phyloP scores from a whole-genome alignment of 768 basidiomycete genomes.

The Suillus decipiens region DNA sequence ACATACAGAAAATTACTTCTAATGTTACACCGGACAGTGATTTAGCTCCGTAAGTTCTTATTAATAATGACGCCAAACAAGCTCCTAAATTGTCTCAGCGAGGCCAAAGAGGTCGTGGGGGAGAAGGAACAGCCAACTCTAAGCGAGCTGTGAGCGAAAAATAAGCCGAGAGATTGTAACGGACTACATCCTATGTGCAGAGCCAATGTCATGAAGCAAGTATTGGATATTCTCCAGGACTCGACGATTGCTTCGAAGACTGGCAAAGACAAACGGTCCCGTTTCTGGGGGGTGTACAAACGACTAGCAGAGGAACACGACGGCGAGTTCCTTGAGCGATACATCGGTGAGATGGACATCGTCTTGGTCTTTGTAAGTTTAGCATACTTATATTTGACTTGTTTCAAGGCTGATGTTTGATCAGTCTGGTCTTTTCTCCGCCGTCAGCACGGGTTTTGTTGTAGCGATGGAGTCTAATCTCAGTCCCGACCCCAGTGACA shows the following conservation, averaged over 20 bases:
- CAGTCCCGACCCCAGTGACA: conserved; percentile 13
- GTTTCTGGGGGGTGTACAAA: conserved; percentile 17
- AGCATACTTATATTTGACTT: neutral
- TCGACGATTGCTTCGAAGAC: neutral
- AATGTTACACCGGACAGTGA: neutral
- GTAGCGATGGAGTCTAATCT: conserved; percentile 13
- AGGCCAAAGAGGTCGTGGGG: neutral
- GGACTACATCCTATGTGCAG: neutral
- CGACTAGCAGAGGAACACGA: conserved; percentile 19
- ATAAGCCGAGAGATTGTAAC: neutral
- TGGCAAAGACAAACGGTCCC: too few relatives aligned
- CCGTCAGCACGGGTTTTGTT: conserved; percentile 16
- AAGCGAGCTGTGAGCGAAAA: neutral
- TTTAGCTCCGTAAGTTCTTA: neutral
- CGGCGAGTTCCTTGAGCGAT: conserved; percentile 19
- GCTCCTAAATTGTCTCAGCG: neutral
- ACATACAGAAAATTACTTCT: neutral
- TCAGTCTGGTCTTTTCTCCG: conserved; percentile 19
- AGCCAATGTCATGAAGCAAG: neutral
- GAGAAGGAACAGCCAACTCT: neutral
- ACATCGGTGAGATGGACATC: conserved; percentile 19
- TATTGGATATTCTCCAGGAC: neutral
- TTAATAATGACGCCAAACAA: neutral
- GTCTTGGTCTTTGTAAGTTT: conserved; percentile 24
- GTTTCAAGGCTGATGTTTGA: neutral